Base-by-base conservation (phyloP, 495 filamentous ascomycete genomes). In the Lophiostoma macrostomum region DNA sequence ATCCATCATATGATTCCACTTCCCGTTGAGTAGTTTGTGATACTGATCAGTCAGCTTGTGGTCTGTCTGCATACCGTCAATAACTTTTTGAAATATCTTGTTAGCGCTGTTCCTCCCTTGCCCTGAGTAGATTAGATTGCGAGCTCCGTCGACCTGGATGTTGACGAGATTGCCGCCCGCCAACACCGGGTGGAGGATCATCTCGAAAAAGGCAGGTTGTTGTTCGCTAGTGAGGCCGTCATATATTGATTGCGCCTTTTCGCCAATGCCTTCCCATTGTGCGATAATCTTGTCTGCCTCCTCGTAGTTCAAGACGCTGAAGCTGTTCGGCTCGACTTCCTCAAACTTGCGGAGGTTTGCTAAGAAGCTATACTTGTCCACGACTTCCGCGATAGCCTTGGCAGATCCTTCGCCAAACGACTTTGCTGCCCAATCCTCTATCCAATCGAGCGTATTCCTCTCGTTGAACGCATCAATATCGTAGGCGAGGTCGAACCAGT, bases 1-100 rank as follows among this genome's bases (percentile, higher is more conserved):
- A 57, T 85, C 82, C 67, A 87, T 80, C 67, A 90, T 83, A 65
- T 84, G 79, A 63, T 76, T 80, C 85, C 86, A 90, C 68, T 87
- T 88, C 0, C 85, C 85, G 39, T 72, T 71, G 0, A 87, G 65
- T 13, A 88, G 68, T 3, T 69, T 68, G 63, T 88, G 80, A 67
- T 86, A 88, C 44, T 74, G 67, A 39, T 73, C 67, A 4, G 82
- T 86, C 5, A 88, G 73, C 13, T 75, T 67, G 27, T 74, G 74
- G 59, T 88, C 85, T n/a, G 75, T 74, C 25, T 82, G 69, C 48
- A 86, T 87, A 1, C 70, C 63, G 25, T 72, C 65, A n/a, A 87
- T 61, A 0, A 82, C 81, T 18, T 80, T 53, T n/a, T 79, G 67
- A 10, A 83, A 79, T 6, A 82, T 58, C 11, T 66, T 70, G 56